Evolutionary conservation across 176 grass and related monocot genomes (phyloP).

Genomic region (Lolium multiflorum): DNA sequence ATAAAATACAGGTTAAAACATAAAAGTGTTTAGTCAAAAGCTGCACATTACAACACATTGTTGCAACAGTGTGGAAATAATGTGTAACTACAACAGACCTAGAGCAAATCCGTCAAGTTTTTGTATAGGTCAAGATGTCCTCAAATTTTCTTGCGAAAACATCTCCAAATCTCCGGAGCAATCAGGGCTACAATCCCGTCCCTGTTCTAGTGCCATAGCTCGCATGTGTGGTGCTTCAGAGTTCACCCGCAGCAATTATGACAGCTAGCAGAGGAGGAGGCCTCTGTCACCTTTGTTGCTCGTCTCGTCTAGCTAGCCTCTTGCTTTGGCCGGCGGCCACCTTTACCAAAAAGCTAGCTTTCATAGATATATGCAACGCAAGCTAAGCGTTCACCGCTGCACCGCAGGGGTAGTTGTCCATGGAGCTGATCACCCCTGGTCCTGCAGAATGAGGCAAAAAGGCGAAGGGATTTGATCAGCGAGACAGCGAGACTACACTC

Average conservation of each 20-base stretch:
- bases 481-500: conserved; percentile 41
- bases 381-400: background rate
- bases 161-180: background rate
- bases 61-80: no score
- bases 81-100: no score
- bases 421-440: conserved; percentile 11
- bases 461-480: conserved; percentile 22
- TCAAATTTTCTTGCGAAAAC: background rate
- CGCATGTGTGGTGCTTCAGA: conserved; percentile 7
- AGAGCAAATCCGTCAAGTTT: no score
- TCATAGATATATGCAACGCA: conserved; percentile 27
- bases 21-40: no score
- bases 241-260: conserved; percentile 29
- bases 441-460: conserved; percentile 18
- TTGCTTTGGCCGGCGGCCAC: conserved; percentile 8
- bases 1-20: no score
- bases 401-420: conserved; percentile 28
- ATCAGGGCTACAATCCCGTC: background rate
- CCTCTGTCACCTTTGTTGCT: conserved; percentile 5
- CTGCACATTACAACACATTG: no score
- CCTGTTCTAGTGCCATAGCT: background rate
- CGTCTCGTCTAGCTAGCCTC: background rate
- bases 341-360: conserved; percentile 25
- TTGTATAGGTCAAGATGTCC: background rate
- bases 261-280: background rate